A percentile compares a stretch with the other conserved stretches of the same genome.
Conservation (phyloP, 1,284 basidiomycete genomes). For the Trichosporon sp. region DNA sequence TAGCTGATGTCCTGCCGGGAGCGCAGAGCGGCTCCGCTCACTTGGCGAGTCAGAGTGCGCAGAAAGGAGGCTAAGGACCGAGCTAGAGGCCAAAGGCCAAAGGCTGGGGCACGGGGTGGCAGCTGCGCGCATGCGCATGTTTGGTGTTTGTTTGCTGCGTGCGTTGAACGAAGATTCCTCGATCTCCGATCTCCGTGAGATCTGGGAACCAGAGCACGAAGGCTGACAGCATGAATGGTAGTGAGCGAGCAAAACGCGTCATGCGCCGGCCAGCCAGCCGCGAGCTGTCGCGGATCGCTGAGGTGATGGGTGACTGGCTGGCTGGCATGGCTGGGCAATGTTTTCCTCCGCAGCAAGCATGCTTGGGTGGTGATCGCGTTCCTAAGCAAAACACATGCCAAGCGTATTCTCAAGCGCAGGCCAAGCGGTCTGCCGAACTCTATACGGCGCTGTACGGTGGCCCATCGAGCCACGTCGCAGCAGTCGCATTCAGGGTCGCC, state of each 20-base stretch:
- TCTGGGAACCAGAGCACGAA: not conserved
- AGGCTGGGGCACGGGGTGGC: too few species aligned
- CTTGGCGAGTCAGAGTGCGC: not conserved
- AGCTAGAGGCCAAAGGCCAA: not conserved
- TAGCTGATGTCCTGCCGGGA: not conserved
- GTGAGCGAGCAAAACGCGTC: not conserved
- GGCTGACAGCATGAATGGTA: not conserved
- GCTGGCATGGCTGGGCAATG: not conserved
- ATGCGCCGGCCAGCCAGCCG: not conserved
- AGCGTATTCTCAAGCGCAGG: not conserved
- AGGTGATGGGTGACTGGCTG: not conserved
- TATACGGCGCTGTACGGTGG: not conserved
- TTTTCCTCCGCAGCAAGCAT: not conserved
- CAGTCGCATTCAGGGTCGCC: not conserved
- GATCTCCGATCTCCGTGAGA: not conserved
- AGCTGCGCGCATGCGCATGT: not conserved
- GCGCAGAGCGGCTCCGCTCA: not conserved
- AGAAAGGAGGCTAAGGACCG: not conserved
- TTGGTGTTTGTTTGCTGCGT: not conserved
- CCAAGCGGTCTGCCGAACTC: not conserved
- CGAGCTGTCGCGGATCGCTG: not conserved
- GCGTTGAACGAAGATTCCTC: not conserved
- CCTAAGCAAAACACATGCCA: not conserved
- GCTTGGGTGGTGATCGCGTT: not conserved
- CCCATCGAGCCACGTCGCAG: constrained; percentile 2